phyloP scores from a whole-genome alignment of 768 basidiomycete genomes.

The Lactarius sp. region DNA sequence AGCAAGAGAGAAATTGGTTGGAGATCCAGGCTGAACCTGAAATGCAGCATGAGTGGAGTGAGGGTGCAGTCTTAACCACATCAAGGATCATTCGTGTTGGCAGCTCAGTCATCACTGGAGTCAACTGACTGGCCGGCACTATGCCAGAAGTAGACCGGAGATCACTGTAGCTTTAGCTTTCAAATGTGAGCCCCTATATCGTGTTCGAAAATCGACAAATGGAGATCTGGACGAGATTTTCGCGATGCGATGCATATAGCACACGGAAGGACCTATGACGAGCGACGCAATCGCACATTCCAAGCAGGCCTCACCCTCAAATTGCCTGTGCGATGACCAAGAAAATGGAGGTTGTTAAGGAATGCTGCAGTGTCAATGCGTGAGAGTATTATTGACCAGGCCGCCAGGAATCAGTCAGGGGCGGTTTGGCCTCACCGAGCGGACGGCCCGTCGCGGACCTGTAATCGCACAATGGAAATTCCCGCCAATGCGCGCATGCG shows the following conservation, averaged over 20 bases:
- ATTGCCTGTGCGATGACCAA: not conserved
- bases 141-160: not conserved
- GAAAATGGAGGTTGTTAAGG: not conserved
- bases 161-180: not conserved
- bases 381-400: not conserved
- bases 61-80: not conserved
- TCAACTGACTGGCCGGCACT: conserved; percentile 11
- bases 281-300: conserved; percentile 6
- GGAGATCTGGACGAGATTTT: conserved; percentile 9
- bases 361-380: not conserved
- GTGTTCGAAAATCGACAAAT: conserved; percentile 14
- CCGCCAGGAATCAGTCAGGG: conserved; percentile 9
- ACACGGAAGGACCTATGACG: not conserved
- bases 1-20: too few relatives aligned
- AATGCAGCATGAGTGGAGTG: not conserved
- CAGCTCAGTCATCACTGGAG: not conserved
- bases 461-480: not conserved
- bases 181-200: conserved; percentile 10
- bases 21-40: too few relatives aligned
- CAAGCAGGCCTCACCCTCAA: not conserved
- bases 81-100: not conserved
- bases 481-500: not conserved
- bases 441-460: conserved; percentile 17
- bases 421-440: not conserved
- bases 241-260: not conserved